These are phyloP conservation scores for Magnolia kwangsiensis DNA, from an alignment of 164 flowering plant species.

Conservation along the genomic window DNA sequence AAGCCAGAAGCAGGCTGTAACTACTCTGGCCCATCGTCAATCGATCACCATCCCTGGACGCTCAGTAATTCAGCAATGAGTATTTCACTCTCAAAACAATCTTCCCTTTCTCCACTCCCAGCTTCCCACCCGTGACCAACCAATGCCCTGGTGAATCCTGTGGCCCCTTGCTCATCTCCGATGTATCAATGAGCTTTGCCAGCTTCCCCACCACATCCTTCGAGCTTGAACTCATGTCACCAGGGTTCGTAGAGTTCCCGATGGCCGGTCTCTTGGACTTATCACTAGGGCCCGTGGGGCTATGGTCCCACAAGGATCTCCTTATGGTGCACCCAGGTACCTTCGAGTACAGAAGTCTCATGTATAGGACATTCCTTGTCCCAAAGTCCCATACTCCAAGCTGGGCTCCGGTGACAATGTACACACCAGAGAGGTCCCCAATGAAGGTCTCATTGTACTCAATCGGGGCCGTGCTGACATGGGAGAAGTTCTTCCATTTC, in stretches of 20 bases:
- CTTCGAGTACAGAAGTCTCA: slow-evolving; percentile 74
- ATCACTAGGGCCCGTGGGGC: slow-evolving; percentile 28
- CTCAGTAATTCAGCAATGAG: slow-evolving; percentile 70
- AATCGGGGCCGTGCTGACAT: slow-evolving; percentile 83
- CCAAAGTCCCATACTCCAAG: slow-evolving; percentile 98
- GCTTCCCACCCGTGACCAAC: slow-evolving; percentile 88
- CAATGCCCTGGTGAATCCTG: slow-evolving; percentile 85
- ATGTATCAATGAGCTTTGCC: slow-evolving; percentile 57
- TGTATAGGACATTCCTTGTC: slow-evolving; percentile 59
- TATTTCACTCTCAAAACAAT: slow-evolving; percentile 72
- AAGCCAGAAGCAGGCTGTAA: background rate
- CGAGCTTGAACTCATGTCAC: slow-evolving; percentile 39
- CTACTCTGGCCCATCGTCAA: background rate
- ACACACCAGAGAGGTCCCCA: slow-evolving; percentile 57
- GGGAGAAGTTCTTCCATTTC: slow-evolving; percentile 89
- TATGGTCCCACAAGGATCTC: slow-evolving; percentile 82
- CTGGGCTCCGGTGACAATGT: slow-evolving; percentile 89
- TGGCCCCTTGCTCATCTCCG: slow-evolving; percentile 74
- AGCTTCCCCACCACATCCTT: slow-evolving; percentile 36
- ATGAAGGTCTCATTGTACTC: slow-evolving; percentile 59
- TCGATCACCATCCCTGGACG: background rate
- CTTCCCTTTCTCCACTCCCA: slow-evolving; percentile 77
- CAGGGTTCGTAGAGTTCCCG: slow-evolving; percentile 13
- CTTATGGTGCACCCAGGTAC: slow-evolving; percentile 79
- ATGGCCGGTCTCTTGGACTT: slow-evolving; percentile 23